phyloP scores from a whole-genome alignment of 2,329 filamentous ascomycete genomes.

The Domatiomyces globalis region DNA sequence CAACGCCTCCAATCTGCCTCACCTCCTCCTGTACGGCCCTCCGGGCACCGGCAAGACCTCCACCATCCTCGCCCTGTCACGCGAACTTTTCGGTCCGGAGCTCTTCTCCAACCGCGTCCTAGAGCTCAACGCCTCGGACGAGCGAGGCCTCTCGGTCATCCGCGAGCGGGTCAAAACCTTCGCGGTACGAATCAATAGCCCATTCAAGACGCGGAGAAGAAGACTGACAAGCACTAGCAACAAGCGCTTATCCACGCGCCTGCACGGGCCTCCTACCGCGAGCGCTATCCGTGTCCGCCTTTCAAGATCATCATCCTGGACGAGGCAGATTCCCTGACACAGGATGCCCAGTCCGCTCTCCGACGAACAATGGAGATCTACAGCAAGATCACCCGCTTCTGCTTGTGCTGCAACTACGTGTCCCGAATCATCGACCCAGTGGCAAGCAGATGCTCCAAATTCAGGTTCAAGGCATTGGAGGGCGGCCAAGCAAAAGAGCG shows the following conservation, averaged over 20 bases:
- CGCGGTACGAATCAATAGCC: slow-evolving; percentile 40
- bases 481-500: slow-evolving; percentile 67
- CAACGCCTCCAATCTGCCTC: slow-evolving; percentile 89
- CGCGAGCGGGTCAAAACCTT: slow-evolving; percentile 98
- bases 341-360: slow-evolving; percentile 87
- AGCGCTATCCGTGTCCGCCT: slow-evolving; percentile 73
- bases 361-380: slow-evolving; percentile 97
- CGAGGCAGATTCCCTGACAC: slow-evolving; percentile 93
- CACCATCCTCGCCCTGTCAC: slow-evolving; percentile 89
- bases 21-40: slow-evolving; percentile 98
- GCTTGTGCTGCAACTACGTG: slow-evolving; percentile 96
- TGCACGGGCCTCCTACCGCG: slow-evolving; percentile 33
- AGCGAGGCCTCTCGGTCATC: slow-evolving; percentile 93
- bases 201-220: not conserved
- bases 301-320: slow-evolving; percentile 99
- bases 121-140: slow-evolving; percentile 96
- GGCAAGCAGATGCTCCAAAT: slow-evolving; percentile 87
- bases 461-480: slow-evolving; percentile 90
- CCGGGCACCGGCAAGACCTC: slow-evolving; percentile 97
- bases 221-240: not conserved
- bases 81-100: slow-evolving; percentile 92
- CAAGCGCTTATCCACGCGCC: slow-evolving; percentile 14
- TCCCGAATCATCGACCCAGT: slow-evolving; percentile 95
- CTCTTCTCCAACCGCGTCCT: slow-evolving; percentile 90
- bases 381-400: slow-evolving; percentile 90